Evolutionary conservation across 306 rosid genomes (phyloP), one percentile per base, ranked within the genome.

Genomic region (Fragaria iinumae): DNA sequence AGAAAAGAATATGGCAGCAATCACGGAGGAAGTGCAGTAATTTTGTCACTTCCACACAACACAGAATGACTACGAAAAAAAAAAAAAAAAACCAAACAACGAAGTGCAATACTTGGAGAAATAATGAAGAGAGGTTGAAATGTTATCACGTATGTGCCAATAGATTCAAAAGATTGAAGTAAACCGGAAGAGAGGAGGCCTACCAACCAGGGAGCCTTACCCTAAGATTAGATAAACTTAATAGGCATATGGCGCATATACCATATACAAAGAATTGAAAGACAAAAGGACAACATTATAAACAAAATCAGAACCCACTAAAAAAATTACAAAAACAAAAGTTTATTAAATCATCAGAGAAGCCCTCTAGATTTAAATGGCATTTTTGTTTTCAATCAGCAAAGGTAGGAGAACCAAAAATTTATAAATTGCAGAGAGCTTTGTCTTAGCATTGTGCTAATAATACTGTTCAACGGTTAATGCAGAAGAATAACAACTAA

Each of bases 401-500:
- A 44, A 9, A 29, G 68, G 57, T 59, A 43, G 41, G 57, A 25
- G 43, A 67, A 59, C 27, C 69, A 43, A 62, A 44, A 62, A 18
- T 47, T 45, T 12, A 83, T 48, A 67, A 75, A 77, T 47, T 73
- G 67, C 79, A 76, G 62, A 80, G 71, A 62, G 69, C 23, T 34
- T 59, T 75, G 76, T 76, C 74, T 82, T 34, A 63, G 77, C 77
- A 72, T 68, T 44, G 79, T 69, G 64, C 76, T 32, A 66, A 73
- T n/a, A 60, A 76, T 64, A 70, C 38, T 75, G 83, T 76, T 81
- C 73, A 78, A 86, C 79, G 71, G 76, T 71, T 63, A 76, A 53
- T 77, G 80, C 76, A 73, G 68, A 77, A 76, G 81, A 83, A 80
- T 80, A 75, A 44, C 67, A 84, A 79, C 75, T 64, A 75, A 90